Evolutionary conservation across 1,139 yeast genomes (phyloP).

Genomic region (Yamadazyma dushanensis): DNA sequence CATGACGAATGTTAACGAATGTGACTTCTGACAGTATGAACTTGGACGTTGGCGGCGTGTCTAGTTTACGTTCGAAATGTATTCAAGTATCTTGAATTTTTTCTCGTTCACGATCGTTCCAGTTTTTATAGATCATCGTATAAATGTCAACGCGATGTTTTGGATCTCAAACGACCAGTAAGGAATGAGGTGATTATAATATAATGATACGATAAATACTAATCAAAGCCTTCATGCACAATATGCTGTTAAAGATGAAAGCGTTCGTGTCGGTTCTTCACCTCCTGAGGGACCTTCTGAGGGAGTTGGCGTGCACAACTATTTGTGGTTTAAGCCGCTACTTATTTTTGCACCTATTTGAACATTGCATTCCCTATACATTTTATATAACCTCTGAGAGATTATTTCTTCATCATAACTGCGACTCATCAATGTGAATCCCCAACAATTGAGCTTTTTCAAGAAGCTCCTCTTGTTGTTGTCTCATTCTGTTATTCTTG

Average conservation of each 20-base stretch:
- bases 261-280: too few species aligned
- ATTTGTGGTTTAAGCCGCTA: too few species aligned
- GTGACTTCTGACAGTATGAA: too few species aligned
- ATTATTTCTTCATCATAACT: too few species aligned
- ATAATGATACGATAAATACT: conserved; percentile 5
- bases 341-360: too few species aligned
- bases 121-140: conserved; percentile 11
- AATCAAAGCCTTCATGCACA: neutral
- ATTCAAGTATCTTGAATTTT: conserved; percentile 1
- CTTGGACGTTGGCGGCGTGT: too few species aligned
- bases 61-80: neutral
- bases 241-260: too few species aligned
- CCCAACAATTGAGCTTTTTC: conserved; percentile 24
- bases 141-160: conserved; percentile 5
- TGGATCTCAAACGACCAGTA: conserved; percentile 5
- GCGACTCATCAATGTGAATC: conserved; percentile 14
- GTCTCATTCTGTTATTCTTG: conserved; percentile 36
- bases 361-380: too few species aligned
- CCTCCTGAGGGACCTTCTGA: too few species aligned
- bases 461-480: conserved; percentile 34
- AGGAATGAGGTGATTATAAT: conserved; percentile 7
- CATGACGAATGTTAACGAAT: too few species aligned
- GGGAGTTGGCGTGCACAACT: too few species aligned
- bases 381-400: too few species aligned
- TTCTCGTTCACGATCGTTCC: conserved; percentile 5